Evolutionary conservation across 768 basidiomycete species (phyloP).

Genomic region (Podaxis pistillaris): DNA sequence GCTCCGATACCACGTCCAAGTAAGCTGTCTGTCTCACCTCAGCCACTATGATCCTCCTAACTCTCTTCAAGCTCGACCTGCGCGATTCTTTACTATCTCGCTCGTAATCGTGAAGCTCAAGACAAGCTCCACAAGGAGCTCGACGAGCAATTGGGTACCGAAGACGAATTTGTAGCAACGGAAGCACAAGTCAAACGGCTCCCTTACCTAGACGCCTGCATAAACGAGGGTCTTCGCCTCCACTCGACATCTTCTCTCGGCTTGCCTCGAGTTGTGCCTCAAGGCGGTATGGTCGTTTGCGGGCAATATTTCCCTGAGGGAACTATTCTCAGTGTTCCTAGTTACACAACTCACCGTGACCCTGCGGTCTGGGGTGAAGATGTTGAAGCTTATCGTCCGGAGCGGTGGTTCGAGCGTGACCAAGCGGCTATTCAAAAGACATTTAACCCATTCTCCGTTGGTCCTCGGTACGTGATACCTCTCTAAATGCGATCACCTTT

Average conservation of each 20-base stretch:
- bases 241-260: conserved; percentile 86
- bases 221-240: conserved; percentile 81
- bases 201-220: conserved; percentile 81
- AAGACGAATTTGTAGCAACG: conserved; percentile 60
- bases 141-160: conserved; percentile 52
- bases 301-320: conserved; percentile 68
- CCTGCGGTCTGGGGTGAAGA: conserved; percentile 75
- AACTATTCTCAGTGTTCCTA: conserved; percentile 77
- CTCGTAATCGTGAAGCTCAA: conserved; percentile 62
- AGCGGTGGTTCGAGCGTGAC: conserved; percentile 81
- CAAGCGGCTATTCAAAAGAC: conserved; percentile 58
- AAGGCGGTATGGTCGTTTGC: conserved; percentile 63
- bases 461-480: conserved; percentile 57
- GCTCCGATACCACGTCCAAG: conserved; percentile 94
- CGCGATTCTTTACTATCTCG: conserved; percentile 85
- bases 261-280: conserved; percentile 75
- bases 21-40: conserved; percentile 31
- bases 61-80: conserved; percentile 69
- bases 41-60: not conserved
- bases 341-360: conserved; percentile 81
- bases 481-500: not conserved
- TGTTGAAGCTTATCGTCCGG: conserved; percentile 70
- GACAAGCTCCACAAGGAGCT: conserved; percentile 76
- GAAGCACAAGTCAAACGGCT: conserved; percentile 71
- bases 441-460: conserved; percentile 86